These are phyloP conservation scores for Metarhizium rileyi DNA, from an alignment of 2,329 filamentous ascomycete species.

Conservation along the genomic window DNA sequence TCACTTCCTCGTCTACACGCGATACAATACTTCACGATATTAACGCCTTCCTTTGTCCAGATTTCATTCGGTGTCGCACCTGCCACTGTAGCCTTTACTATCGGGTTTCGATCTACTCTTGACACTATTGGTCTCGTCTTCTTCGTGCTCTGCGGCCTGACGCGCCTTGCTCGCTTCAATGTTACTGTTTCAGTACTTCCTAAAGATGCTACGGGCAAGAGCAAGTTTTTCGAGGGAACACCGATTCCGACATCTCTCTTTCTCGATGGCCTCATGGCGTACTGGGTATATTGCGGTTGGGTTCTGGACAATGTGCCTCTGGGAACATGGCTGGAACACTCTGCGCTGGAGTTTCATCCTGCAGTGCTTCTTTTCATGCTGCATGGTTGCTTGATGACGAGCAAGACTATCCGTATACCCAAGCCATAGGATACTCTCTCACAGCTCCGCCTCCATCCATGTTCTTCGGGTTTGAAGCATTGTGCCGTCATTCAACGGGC, in stretches of 20 bases:
- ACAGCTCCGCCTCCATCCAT: background rate
- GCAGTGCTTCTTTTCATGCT: conserved; percentile 69
- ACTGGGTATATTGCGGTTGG: conserved; percentile 77
- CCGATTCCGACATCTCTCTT: conserved; percentile 86
- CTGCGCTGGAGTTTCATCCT: conserved; percentile 74
- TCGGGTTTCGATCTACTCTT: conserved; percentile 74
- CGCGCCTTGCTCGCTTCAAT: conserved; percentile 92
- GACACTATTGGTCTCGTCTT: conserved; percentile 75
- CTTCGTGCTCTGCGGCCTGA: conserved; percentile 92
- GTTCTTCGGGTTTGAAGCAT: no score
- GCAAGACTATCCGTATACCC: conserved; percentile 87
- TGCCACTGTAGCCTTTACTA: conserved; percentile 75
- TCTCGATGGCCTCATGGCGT: conserved; percentile 77
- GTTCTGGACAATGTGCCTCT: conserved; percentile 68
- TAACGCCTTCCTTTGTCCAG: conserved; percentile 34
- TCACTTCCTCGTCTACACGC: background rate
- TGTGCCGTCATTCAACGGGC: no score
- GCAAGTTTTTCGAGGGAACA: conserved; percentile 91
- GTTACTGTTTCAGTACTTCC: conserved; percentile 84
- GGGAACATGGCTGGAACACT: conserved; percentile 58
- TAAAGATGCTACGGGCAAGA: conserved; percentile 87
- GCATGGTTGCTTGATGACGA: conserved; percentile 93
- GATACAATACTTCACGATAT: background rate
- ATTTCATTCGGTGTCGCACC: conserved; percentile 93
- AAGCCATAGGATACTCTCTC: conserved; percentile 51